Evolutionary conservation across 257 asterid species (phyloP).

Genomic region (Gardenia jasminoides): DNA sequence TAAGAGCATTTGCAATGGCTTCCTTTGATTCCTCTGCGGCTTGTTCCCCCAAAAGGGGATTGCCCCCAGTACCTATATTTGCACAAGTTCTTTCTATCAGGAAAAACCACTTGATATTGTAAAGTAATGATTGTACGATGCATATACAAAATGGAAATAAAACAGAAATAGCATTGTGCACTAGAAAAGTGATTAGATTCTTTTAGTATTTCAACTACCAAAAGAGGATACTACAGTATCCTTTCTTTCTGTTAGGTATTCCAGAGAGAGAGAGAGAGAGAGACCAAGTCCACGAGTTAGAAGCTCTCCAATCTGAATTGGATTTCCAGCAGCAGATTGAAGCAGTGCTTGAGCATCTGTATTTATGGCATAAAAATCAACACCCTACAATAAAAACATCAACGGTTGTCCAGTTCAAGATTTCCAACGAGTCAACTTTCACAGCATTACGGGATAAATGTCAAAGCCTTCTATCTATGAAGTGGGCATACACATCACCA

Average conservation of each 20-base stretch:
- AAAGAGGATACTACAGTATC: neutral
- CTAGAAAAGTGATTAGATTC: neutral
- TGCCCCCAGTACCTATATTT: conserved; percentile 89
- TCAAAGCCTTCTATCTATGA: neutral
- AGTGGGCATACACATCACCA: neutral
- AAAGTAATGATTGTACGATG: neutral
- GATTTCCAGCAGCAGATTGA: conserved; percentile 84
- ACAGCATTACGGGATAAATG: neutral
- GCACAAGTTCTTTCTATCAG: conserved; percentile 9
- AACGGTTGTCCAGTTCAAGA: conserved; percentile 10
- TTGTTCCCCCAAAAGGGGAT: conserved; percentile 93
- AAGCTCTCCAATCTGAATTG: conserved; percentile 97
- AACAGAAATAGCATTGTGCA: neutral
- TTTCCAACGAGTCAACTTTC: neutral
- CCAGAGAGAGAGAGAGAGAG: conserved; percentile 21
- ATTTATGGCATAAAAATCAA: conserved; percentile 91
- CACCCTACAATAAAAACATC: conserved; percentile 57
- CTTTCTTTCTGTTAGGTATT: neutral
- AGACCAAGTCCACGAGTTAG: conserved; percentile 98
- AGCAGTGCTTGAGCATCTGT: conserved; percentile 94
- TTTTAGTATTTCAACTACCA: neutral
- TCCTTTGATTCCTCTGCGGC: conserved; percentile 99
- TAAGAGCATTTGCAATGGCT: conserved; percentile 75
- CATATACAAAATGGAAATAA: neutral
- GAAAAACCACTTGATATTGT: neutral